These are phyloP conservation scores for Pseudozyma thailandica DNA, from an alignment of 1,284 basidiomycete species.

Conservation along the genomic window DNA sequence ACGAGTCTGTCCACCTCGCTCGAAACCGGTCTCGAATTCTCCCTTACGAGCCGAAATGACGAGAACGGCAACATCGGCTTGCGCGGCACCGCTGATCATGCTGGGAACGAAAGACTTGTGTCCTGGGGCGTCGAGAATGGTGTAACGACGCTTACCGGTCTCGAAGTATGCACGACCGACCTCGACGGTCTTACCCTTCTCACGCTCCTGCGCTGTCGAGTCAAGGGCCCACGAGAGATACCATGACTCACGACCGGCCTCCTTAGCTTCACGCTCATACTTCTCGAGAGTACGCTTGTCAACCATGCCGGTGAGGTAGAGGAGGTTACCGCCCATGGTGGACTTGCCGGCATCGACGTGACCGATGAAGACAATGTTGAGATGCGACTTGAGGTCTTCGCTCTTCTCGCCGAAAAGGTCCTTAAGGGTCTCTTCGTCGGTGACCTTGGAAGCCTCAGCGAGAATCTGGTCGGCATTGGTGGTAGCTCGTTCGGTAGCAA, in stretches of 20 bases:
- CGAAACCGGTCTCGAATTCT: constrained; percentile 68
- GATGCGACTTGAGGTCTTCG: constrained; percentile 64
- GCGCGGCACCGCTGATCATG: constrained; percentile 68
- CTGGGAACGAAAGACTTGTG: constrained; percentile 67
- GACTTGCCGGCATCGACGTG: constrained; percentile 68
- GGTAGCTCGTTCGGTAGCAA: constrained; percentile 56
- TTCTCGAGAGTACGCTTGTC: constrained; percentile 68
- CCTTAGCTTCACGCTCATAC: constrained; percentile 67
- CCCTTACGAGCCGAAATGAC: constrained; percentile 67
- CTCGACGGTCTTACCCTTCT: constrained; percentile 68
- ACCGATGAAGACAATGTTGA: constrained; percentile 68
- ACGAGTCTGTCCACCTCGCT: constrained; percentile 66
- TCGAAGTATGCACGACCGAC: constrained; percentile 67
- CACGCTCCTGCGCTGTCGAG: constrained; percentile 66
- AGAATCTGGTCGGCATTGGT: constrained; percentile 65
- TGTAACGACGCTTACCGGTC: constrained; percentile 67
- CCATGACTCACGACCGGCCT: constrained; percentile 66
- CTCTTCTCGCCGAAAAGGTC: constrained; percentile 66
- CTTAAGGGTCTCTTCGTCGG: constrained; percentile 67
- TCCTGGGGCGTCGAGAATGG: constrained; percentile 66
- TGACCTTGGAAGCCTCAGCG: constrained; percentile 62
- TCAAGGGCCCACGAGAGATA: constrained; percentile 68
- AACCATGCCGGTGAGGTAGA: constrained; percentile 67
- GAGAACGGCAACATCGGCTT: constrained; percentile 66
- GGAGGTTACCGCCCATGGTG: constrained; percentile 66